Conservation (phyloP, 2,329 filamentous ascomycete genomes). For the Fusarium multiceps region DNA sequence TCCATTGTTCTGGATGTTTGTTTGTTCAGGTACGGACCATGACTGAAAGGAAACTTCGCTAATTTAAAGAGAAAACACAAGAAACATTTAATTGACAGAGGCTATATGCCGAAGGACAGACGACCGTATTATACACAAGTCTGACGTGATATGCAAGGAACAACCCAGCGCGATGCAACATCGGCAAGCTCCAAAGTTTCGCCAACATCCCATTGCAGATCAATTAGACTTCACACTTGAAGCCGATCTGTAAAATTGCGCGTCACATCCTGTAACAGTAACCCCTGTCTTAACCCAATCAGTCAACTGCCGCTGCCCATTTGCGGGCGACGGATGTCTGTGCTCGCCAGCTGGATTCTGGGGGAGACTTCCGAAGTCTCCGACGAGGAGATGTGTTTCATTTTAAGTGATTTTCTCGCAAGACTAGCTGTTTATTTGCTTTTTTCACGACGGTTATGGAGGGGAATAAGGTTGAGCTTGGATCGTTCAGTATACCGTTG, state of each 20-base stretch:
- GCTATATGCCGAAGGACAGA: too few species aligned
- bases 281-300: background rate
- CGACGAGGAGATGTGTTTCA: background rate
- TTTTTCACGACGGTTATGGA: background rate
- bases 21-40: slow-evolving; percentile 1
- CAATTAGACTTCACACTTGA: background rate
- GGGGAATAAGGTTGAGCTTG: background rate
- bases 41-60: background rate
- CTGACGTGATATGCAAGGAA: background rate
- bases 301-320: background rate
- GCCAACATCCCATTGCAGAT: background rate
- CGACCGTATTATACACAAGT: too few species aligned
- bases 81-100: too few species aligned
- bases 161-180: background rate
- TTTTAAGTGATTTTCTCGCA: background rate
- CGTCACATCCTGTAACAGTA: background rate
- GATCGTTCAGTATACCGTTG: background rate
- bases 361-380: background rate
- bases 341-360: background rate
- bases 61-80: too few species aligned
- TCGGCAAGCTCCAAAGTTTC: background rate
- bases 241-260: background rate
- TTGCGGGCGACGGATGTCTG: background rate
- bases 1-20: background rate
- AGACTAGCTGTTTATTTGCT: background rate